Percentiles rank a stretch among this genome's conserved stretches.
Conservation (phyloP, 495 filamentous ascomycete genomes). For the Penicillium pulvis region DNA sequence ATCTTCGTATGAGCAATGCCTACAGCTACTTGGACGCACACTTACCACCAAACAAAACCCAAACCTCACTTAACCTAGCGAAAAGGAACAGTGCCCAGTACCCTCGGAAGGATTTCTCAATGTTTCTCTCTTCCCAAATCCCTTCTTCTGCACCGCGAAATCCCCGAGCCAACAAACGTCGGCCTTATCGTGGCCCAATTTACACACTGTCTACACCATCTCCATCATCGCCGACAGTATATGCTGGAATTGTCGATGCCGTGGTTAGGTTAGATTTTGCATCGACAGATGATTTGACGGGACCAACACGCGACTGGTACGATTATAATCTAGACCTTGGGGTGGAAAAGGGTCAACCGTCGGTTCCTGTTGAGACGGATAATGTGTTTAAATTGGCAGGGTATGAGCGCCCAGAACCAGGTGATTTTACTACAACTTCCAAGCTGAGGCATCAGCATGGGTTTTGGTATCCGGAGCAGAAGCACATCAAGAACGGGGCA, state of each 20-base stretch:
- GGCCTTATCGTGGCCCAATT: constrained; percentile 49
- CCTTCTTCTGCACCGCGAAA: constrained; percentile 15
- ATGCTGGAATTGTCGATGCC: constrained; percentile 55
- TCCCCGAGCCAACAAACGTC: constrained; percentile 16
- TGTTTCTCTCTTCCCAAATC: constrained; percentile 39
- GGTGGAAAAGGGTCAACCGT: constrained; percentile 8
- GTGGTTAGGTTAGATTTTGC: constrained; percentile 57
- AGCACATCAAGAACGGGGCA: constrained; percentile 22
- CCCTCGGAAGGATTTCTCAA: constrained; percentile 38
- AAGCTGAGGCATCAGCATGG: constrained; percentile 41
- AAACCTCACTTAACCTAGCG: constrained; percentile 1
- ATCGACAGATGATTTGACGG: constrained; percentile 46
- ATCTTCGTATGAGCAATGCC: constrained; percentile 58
- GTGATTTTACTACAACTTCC: constrained; percentile 34
- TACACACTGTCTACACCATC: constrained; percentile 63
- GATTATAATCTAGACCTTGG: constrained; percentile 28
- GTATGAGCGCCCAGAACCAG: constrained; percentile 42
- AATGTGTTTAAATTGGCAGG: constrained; percentile 36
- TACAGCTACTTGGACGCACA: constrained; percentile 44
- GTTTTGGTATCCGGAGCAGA: constrained; percentile 21
- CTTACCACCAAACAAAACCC: constrained; percentile 3
- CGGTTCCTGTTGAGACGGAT: constrained; percentile 6
- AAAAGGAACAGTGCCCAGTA: constrained; percentile 2
- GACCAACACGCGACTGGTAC: constrained; percentile 37
- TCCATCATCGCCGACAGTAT: constrained; percentile 55